Conservation (phyloP, 768 basidiomycete genomes). For the Austroboletus festivus region DNA sequence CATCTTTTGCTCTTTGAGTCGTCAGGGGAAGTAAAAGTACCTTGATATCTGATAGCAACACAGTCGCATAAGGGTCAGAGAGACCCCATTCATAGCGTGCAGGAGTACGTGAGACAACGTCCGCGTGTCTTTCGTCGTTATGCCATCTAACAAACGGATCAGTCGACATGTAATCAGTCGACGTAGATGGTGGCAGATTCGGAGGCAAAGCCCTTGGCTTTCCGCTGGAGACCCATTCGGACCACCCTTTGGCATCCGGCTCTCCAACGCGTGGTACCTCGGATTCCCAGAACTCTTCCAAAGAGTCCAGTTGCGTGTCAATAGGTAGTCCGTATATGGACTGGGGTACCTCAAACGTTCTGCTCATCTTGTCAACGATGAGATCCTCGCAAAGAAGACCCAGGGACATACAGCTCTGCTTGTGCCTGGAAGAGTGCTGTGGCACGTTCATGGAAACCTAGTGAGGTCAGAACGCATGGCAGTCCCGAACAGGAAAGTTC, state of each 20-base stretch:
- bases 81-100: slow-evolving; percentile 49
- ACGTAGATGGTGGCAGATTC: slow-evolving; percentile 13
- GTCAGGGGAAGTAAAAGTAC: slow-evolving; percentile 49
- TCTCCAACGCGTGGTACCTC: slow-evolving; percentile 79
- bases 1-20: slow-evolving; percentile 44
- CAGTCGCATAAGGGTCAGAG: slow-evolving; percentile 67
- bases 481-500: slow-evolving; percentile 13
- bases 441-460: slow-evolving; percentile 73
- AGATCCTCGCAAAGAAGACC: background rate
- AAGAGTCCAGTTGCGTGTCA: slow-evolving; percentile 46
- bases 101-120: slow-evolving; percentile 45
- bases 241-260: slow-evolving; percentile 63
- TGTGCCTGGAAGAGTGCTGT: slow-evolving; percentile 81
- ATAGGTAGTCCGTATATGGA: slow-evolving; percentile 43
- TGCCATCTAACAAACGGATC: slow-evolving; percentile 76
- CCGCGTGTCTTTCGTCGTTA: slow-evolving; percentile 48
- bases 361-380: slow-evolving; percentile 27
- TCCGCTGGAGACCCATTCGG: slow-evolving; percentile 50
- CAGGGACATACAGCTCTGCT: slow-evolving; percentile 63
- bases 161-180: slow-evolving; percentile 26
- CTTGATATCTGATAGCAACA: slow-evolving; percentile 73
- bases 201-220: slow-evolving; percentile 31
- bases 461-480: slow-evolving; percentile 1
- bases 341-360: slow-evolving; percentile 57
- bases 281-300: slow-evolving; percentile 85